Evolutionary conservation across 2,329 filamentous ascomycete species (phyloP).

Genomic region (Davidsoniella neocaledoniae): DNA sequence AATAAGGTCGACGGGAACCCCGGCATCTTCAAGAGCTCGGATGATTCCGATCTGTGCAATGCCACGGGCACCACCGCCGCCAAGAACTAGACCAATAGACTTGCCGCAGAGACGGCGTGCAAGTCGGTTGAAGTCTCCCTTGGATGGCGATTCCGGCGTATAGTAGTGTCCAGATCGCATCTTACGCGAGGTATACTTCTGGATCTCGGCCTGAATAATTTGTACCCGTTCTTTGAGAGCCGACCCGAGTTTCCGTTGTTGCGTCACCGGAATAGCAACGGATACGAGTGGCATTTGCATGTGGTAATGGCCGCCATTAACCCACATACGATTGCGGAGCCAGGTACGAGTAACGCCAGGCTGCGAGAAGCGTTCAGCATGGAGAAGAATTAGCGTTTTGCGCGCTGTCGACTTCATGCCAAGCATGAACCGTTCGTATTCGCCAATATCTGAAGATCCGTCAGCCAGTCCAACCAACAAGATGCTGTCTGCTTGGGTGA

Average conservation of each 20-base stretch:
- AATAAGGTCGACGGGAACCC: constrained; percentile 87
- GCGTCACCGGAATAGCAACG: constrained; percentile 8
- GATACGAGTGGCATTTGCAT: constrained; percentile 55
- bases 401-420: constrained; percentile 94
- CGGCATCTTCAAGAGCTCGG: constrained; percentile 83
- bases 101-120: constrained; percentile 83
- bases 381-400: constrained; percentile 80
- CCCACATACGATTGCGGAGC: constrained; percentile 88
- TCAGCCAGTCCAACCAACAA: constrained; percentile 83
- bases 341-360: constrained; percentile 76
- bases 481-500: constrained; percentile 91
- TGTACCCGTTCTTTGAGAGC: constrained; percentile 86
- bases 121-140: constrained; percentile 89
- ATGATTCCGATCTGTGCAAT: constrained; percentile 91
- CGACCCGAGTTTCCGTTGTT: constrained; percentile 59
- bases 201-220: constrained; percentile 87
- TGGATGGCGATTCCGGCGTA: constrained; percentile 79
- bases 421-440: constrained; percentile 90
- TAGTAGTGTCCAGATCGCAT: constrained; percentile 82
- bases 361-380: constrained; percentile 72
- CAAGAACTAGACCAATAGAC: constrained; percentile 83
- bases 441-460: constrained; percentile 74
- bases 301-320: constrained; percentile 94
- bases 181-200: constrained; percentile 91
- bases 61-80: constrained; percentile 81